Evolutionary conservation across 2,329 filamentous ascomycete genomes (phyloP), one percentile per base, ranked within the genome.

Genomic region (Ophiostoma sp.): DNA sequence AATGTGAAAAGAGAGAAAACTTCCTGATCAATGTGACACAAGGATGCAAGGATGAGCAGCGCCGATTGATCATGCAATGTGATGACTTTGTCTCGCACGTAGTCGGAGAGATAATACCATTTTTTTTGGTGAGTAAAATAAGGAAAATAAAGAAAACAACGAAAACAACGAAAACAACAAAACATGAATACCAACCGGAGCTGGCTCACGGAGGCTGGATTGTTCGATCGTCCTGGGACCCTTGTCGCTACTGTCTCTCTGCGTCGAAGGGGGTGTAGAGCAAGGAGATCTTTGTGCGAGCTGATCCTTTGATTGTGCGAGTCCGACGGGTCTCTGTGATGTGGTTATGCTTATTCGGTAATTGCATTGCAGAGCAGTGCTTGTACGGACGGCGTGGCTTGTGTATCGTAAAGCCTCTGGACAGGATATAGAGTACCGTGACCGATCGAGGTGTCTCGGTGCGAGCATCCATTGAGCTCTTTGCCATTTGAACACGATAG

Each of bases 1-100:
- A 44, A 44, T 16, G 12, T 47, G 12, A n/a, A 12, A 52, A 47
- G 5, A 49, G 27, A 27, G 2, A 27, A 55, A 55, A 55, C 49
- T 55, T 55, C 49, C 49, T 55, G 49, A 55, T 55, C 49, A 27
- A n/a, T 9, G 49, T 55, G 9, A 18, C n/a, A 55, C 49, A 55
- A 27, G 49, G 49, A 27, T 12, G 5, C 49, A 55, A 55, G n/a
- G 27, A 27, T 27, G 27, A 27, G 27, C 27, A 27, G 27, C 27
- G 27, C 27, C 27, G 27, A 27, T 27, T 27, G 18, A 55, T 55
- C 49, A 55, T 55, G 49, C 49, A 27, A 27, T 55, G 18, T 12
- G n/a, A 55, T 27, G 27, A 27, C 27, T 27, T 27, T 27, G 27
- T 27, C 27, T 27, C 27, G 27, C 27, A 27, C 27, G 27, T 27